These are phyloP conservation scores for Penicillium janthinellum DNA, from an alignment of 2,329 filamentous ascomycete species.

Conservation along the genomic window DNA sequence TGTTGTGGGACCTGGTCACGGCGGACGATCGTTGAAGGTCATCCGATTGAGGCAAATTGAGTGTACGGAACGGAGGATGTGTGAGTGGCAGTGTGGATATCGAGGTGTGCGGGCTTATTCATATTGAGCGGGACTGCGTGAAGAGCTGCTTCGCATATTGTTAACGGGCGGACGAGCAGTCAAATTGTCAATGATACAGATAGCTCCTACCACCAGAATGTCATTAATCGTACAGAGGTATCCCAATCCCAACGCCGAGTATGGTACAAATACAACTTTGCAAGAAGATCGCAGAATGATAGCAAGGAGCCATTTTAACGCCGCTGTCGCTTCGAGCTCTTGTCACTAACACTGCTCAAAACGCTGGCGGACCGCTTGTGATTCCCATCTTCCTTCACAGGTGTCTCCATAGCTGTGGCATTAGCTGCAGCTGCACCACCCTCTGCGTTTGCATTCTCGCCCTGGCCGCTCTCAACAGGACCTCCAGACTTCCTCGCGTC, in stretches of 20 bases:
- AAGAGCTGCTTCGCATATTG: constrained; percentile 20
- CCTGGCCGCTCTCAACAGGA: constrained; percentile 6
- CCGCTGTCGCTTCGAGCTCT: constrained; percentile 54
- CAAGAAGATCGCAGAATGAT: background rate
- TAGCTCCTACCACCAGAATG: constrained; percentile 16
- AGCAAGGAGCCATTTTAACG: constrained; percentile 32
- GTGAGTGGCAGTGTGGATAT: background rate
- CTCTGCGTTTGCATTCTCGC: constrained; percentile 7
- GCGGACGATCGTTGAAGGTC: constrained; percentile 2
- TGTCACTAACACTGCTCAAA: constrained; percentile 69
- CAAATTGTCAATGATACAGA: constrained; percentile 16
- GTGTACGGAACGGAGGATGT: background rate
- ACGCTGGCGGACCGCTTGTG: constrained; percentile 85
- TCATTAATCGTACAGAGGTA: constrained; percentile 40
- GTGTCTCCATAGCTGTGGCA: constrained; percentile 9
- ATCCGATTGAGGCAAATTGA: background rate
- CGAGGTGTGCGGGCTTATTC: background rate
- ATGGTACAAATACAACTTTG: constrained; percentile 16
- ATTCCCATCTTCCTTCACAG: constrained; percentile 21
- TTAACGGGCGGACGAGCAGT: constrained; percentile 17
- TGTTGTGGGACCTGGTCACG: constrained; percentile 17
- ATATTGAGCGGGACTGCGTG: constrained; percentile 1
- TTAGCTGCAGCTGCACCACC: constrained; percentile 4
- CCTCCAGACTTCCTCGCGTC: constrained; percentile 19
- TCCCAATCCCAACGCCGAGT: constrained; percentile 22